These are phyloP conservation scores for Candida anglica DNA, from an alignment of 805 yeast genomes.

Conservation along the genomic window DNA sequence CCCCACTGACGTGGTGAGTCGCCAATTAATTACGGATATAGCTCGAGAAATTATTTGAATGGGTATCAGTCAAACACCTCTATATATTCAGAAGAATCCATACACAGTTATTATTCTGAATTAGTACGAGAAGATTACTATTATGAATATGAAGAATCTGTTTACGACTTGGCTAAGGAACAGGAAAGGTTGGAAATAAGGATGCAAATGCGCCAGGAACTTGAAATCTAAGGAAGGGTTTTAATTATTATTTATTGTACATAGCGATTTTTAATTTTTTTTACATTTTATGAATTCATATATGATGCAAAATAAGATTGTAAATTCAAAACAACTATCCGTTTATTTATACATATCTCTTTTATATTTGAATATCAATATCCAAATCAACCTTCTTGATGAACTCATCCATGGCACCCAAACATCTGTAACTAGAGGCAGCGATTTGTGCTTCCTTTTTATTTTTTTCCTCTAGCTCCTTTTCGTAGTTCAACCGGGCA, in stretches of 20 bases:
- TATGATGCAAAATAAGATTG: too few relatives aligned
- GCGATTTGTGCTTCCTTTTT: conserved; percentile 43
- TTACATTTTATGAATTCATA: too few relatives aligned
- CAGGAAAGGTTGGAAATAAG: conserved; percentile 35
- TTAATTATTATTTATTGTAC: conserved; percentile 1
- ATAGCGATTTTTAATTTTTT: background rate
- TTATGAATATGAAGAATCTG: conserved; percentile 11
- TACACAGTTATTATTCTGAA: conserved; percentile 17
- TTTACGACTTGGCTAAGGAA: conserved; percentile 22
- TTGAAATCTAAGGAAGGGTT: conserved; percentile 13
- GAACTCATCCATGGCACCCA: conserved; percentile 55
- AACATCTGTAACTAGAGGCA: conserved; percentile 50
- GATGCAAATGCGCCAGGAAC: conserved; percentile 32
- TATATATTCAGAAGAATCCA: conserved; percentile 20
- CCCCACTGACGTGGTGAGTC: too few relatives aligned
- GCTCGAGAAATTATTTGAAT: conserved; percentile 4
- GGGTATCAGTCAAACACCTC: conserved; percentile 7
- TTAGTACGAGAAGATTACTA: conserved; percentile 8
- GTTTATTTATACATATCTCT: too few relatives aligned
- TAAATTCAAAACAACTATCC: too few relatives aligned
- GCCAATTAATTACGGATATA: conserved; percentile 13
- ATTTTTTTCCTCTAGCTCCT: conserved; percentile 35
- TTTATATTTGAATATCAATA: conserved; percentile 19
- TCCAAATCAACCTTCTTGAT: conserved; percentile 42
- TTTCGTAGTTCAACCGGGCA: conserved; percentile 44